A percentile compares a stretch with the other conserved stretches of the same genome.
Evolutionary conservation across 768 basidiomycete genomes (phyloP).

Genomic region (Lenzites betulinus): DNA sequence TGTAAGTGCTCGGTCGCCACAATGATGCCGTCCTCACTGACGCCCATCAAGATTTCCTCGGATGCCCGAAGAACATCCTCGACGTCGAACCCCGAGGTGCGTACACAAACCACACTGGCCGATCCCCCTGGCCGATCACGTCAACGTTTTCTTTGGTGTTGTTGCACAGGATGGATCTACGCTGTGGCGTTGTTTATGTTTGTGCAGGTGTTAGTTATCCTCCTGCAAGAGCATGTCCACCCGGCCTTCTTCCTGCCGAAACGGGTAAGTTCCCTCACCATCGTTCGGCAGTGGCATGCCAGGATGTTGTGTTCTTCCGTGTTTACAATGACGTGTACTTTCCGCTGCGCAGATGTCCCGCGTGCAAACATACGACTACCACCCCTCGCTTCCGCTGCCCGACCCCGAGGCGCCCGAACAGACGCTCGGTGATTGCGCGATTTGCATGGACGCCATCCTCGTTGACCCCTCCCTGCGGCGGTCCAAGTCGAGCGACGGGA

Average conservation of each 20-base stretch:
- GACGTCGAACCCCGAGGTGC: slow-evolving; percentile 75
- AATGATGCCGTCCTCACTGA: not conserved
- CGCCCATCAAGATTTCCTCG: slow-evolving; percentile 66
- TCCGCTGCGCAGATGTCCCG: slow-evolving; percentile 53
- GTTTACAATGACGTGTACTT: not conserved
- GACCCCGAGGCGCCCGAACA: slow-evolving; percentile 78
- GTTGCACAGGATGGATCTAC: slow-evolving; percentile 61
- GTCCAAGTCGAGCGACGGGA: slow-evolving; percentile 40
- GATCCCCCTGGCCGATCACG: not conserved
- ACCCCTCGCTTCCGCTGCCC: slow-evolving; percentile 70
- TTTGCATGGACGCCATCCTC: slow-evolving; percentile 87
- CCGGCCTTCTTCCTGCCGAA: slow-evolving; percentile 83
- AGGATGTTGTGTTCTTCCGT: not conserved
- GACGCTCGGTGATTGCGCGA: slow-evolving; percentile 84
- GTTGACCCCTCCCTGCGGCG: slow-evolving; percentile 18
- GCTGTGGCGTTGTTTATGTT: slow-evolving; percentile 58
- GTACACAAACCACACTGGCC: slow-evolving; percentile 27
- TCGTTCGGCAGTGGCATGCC: not conserved
- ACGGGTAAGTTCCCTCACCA: slow-evolving; percentile 46
- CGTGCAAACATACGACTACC: slow-evolving; percentile 77
- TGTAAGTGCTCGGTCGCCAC: slow-evolving; percentile 57
- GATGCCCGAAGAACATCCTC: slow-evolving; percentile 83
- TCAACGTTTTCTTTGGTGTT: not conserved
- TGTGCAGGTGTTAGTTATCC: slow-evolving; percentile 60
- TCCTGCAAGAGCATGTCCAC: slow-evolving; percentile 75